Base-by-base conservation (phyloP, 129 eudicot species). In the Flaveria sonorensis region DNA sequence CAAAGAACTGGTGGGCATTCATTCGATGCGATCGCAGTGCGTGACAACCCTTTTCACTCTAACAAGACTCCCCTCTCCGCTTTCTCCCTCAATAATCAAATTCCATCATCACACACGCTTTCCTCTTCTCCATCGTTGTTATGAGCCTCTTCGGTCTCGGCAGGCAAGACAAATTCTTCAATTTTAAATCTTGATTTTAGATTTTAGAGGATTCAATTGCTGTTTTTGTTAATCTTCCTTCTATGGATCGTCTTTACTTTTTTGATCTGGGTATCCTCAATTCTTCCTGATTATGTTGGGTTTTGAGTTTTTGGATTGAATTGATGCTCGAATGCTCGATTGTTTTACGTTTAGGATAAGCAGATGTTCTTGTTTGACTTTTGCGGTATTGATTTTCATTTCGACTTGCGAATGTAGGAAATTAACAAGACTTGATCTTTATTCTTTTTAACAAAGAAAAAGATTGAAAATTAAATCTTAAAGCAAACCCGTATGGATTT, bases 61-160 rank as follows among this genome's bases (percentile, higher is more conserved):
- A 36, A n/a, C 43, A 30, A 30, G 36, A 30, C 36, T 30, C 36
- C n/a, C n/a, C n/a, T n/a, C n/a, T n/a, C n/a, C n/a, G n/a, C n/a
- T n/a, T n/a, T n/a, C n/a, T n/a, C n/a, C 55, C 28, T 13, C 18
- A 11, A 11, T 1, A 8, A 45, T 45, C 50, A 45, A 59, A 50
- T 46, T 61, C 68, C 28, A 61, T 79, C 57, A 63, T 63, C 66
- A 7, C 32, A 13, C 3, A 26, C 32, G 16, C 40, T 12, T 36
- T 64, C 19, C 67, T 68, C 3, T 16, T 51, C 53, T 40, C 75
- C 26, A 12, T 48, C 82, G 78, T 82, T 76, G 5, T 36, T 36
- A 92, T 92, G 98, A 92, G 98, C 85, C 96, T 92, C 81, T 92
- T 92, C 72, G 98, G 98, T 47, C 93, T 92, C 46, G 98, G 98